Conservation (phyloP, 2,329 filamentous ascomycete genomes). For the Botrytis squamosa region DNA sequence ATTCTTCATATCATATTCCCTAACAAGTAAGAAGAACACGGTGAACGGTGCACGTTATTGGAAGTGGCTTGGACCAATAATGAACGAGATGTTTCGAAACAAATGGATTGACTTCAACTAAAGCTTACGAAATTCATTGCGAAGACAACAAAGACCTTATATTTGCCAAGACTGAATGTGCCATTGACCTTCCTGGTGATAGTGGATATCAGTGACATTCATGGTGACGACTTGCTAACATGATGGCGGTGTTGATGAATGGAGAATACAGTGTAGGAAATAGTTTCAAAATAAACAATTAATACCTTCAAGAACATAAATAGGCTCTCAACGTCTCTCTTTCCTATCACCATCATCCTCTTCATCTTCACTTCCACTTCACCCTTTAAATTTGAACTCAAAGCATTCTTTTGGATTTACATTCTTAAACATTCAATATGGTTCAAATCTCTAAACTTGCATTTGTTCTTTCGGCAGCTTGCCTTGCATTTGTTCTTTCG, state of each 20-base stretch:
- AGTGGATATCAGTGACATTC: background rate
- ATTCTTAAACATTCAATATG: background rate
- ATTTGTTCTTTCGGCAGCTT: conserved; percentile 1
- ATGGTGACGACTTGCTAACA: background rate
- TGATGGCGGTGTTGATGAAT: background rate
- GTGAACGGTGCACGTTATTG: background rate
- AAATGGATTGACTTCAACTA: background rate
- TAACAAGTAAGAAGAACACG: background rate
- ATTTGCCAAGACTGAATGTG: background rate
- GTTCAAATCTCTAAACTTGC: conserved; percentile 17
- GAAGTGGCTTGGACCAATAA: background rate
- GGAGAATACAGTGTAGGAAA: background rate
- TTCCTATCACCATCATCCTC: background rate
- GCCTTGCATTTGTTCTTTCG: background rate
- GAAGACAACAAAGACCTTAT: background rate
- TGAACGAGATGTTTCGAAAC: background rate
- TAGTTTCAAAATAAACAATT: background rate
- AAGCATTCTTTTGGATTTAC: background rate
- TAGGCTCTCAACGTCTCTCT: background rate
- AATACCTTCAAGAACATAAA: background rate
- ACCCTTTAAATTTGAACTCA: background rate
- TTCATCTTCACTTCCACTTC: background rate
- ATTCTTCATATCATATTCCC: background rate
- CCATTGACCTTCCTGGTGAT: background rate
- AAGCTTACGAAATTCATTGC: conserved; percentile 18